Conservation (phyloP, 192 early-diverging fungal species). For the Mycoemilia scoparia region DNA sequence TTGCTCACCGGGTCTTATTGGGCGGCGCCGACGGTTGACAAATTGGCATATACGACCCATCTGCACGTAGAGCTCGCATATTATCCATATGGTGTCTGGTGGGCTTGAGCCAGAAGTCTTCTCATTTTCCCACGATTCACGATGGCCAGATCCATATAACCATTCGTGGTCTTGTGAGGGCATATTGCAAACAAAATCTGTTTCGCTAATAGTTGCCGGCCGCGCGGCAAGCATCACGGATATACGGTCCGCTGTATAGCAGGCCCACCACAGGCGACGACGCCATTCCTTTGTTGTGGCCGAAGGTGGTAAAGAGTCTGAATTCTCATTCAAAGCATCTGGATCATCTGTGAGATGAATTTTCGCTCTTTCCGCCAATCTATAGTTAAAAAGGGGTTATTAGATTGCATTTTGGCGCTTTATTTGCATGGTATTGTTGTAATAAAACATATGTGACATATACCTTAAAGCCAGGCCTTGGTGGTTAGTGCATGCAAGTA, state of each 20-base stretch:
- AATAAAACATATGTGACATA: too few species aligned
- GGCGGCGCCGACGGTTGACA: constrained; percentile 19
- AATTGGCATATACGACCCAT: constrained; percentile 24
- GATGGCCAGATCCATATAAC: constrained; percentile 3
- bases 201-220: constrained; percentile 25
- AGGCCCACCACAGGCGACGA: constrained; percentile 26
- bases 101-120: background rate
- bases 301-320: constrained; percentile 9
- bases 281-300: constrained; percentile 25
- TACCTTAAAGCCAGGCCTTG: too few species aligned
- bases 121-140: background rate
- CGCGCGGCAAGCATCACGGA: constrained; percentile 28
- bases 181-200: constrained; percentile 24
- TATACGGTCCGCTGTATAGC: constrained; percentile 23
- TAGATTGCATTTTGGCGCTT: too few species aligned
- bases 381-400: too few species aligned
- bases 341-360: constrained; percentile 26
- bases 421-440: too few species aligned
- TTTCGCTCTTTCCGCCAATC: constrained; percentile 25
- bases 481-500: too few species aligned
- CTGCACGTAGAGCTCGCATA: constrained; percentile 21
- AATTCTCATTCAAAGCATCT: constrained; percentile 29
- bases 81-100: constrained; percentile 23
- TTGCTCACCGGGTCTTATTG: constrained; percentile 17
- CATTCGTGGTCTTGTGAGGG: constrained; percentile 28